Evolutionary conservation across 495 filamentous ascomycete genomes (phyloP).

Genomic region (Penicillium riverlandense): DNA sequence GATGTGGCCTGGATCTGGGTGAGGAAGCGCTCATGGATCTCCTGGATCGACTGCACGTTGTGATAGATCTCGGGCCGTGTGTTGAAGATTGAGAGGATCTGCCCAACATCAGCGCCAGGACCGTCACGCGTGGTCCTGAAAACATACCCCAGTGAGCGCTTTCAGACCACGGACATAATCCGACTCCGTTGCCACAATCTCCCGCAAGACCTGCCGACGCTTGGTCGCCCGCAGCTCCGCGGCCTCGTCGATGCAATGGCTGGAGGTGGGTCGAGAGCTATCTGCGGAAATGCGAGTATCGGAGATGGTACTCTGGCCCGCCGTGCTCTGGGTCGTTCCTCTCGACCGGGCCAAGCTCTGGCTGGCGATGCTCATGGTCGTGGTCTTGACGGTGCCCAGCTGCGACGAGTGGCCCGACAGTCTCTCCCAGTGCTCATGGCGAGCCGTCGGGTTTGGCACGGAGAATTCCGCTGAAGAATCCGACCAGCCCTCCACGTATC

Average conservation of each 20-base stretch:
- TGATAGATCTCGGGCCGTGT: slow-evolving; percentile 33
- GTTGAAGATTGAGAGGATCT: slow-evolving; percentile 33
- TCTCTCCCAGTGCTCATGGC: slow-evolving; percentile 37
- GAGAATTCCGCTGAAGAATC: slow-evolving; percentile 29
- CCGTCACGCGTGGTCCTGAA: not conserved
- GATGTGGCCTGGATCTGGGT: slow-evolving; percentile 21
- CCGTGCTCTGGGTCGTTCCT: slow-evolving; percentile 40
- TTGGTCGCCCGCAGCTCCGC: slow-evolving; percentile 63
- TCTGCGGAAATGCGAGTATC: slow-evolving; percentile 60
- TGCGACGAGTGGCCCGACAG: slow-evolving; percentile 69
- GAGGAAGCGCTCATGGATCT: slow-evolving; percentile 38
- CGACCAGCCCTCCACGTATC: slow-evolving; percentile 37
- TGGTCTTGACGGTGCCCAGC: slow-evolving; percentile 69
- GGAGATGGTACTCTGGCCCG: slow-evolving; percentile 47
- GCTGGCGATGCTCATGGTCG: slow-evolving; percentile 64
- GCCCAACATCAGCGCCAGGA: not conserved
- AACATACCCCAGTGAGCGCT: slow-evolving; percentile 71
- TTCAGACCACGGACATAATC: slow-evolving; percentile 83
- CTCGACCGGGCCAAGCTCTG: slow-evolving; percentile 58
- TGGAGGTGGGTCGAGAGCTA: slow-evolving; percentile 48
- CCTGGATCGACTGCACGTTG: slow-evolving; percentile 35
- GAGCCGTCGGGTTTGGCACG: slow-evolving; percentile 11
- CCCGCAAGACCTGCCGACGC: slow-evolving; percentile 70
- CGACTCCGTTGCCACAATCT: slow-evolving; percentile 78
- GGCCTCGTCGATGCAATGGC: slow-evolving; percentile 56